Evolutionary conservation across 495 filamentous ascomycete species (phyloP).

Genomic region (Neurospora sp.): DNA sequence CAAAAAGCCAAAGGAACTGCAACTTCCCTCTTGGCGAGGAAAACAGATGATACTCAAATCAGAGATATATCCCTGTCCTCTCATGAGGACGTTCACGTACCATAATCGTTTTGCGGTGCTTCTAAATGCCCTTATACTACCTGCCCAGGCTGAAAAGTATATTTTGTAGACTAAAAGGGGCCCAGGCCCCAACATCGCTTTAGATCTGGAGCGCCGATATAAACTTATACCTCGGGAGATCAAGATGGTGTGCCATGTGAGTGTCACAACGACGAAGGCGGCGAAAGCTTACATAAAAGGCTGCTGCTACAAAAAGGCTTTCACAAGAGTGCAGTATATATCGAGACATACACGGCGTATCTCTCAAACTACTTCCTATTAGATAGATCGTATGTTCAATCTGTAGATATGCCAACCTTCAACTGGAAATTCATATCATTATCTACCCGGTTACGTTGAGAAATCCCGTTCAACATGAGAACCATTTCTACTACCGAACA

Average conservation of each 20-base stretch:
- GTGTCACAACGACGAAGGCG: too few relatives aligned
- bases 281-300: too few relatives aligned
- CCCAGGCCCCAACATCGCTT: background rate
- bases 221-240: background rate
- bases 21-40: background rate
- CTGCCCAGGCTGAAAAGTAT: background rate
- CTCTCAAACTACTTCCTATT: background rate
- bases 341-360: background rate
- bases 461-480: background rate
- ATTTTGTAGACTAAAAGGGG: background rate
- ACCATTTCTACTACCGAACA: background rate
- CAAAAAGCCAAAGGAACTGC: background rate
- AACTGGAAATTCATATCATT: background rate
- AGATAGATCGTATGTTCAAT: background rate
- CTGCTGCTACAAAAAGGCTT: too few relatives aligned
- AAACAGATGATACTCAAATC: background rate
- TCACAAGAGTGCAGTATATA: background rate
- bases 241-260: background rate
- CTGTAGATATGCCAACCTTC: background rate
- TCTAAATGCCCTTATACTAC: background rate
- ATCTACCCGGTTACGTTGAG: background rate
- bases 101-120: background rate
- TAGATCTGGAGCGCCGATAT: background rate
- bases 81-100: background rate
- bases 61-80: background rate